Percentiles rank a stretch among this genome's conserved stretches.
Evolutionary conservation across 1,284 basidiomycete genomes (phyloP).

Genomic region (Ceratobasidium sp.): DNA sequence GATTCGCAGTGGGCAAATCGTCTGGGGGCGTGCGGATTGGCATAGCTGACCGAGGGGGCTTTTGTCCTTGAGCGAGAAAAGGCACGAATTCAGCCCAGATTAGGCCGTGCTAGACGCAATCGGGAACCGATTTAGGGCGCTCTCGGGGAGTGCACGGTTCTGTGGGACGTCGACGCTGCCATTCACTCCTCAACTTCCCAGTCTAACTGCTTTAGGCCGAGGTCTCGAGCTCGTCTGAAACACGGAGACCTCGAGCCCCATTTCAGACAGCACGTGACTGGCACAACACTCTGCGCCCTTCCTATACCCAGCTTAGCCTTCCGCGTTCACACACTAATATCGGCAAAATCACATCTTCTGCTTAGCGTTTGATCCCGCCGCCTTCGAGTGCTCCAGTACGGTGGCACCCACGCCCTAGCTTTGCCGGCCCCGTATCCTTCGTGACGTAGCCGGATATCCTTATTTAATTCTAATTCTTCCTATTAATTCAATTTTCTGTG

Average conservation of each 20-base stretch:
- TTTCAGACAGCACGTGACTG: not conserved
- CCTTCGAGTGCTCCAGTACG: no score
- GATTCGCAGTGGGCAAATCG: no score
- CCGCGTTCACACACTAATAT: constrained; percentile 12
- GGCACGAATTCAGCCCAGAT: not conserved
- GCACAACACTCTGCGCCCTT: not conserved
- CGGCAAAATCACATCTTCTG: not conserved
- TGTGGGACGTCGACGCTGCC: not conserved
- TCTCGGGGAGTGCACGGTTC: not conserved
- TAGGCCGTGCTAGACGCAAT: constrained; percentile 2
- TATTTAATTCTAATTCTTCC: no score
- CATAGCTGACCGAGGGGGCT: no score
- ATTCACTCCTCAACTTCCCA: not conserved
- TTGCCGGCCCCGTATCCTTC: no score
- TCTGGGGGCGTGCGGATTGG: no score
- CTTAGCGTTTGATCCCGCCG: constrained; percentile 11
- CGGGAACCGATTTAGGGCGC: constrained; percentile 24
- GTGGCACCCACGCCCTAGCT: no score
- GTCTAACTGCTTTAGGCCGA: not conserved
- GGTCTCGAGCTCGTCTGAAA: constrained; percentile 24
- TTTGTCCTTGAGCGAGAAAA: not conserved
- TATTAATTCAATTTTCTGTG: no score
- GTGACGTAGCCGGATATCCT: no score
- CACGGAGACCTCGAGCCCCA: constrained; percentile 20
- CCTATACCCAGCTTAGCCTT: not conserved